Base-by-base conservation (phyloP, 805 yeast species). In the Lipomyces sp. region DNA sequence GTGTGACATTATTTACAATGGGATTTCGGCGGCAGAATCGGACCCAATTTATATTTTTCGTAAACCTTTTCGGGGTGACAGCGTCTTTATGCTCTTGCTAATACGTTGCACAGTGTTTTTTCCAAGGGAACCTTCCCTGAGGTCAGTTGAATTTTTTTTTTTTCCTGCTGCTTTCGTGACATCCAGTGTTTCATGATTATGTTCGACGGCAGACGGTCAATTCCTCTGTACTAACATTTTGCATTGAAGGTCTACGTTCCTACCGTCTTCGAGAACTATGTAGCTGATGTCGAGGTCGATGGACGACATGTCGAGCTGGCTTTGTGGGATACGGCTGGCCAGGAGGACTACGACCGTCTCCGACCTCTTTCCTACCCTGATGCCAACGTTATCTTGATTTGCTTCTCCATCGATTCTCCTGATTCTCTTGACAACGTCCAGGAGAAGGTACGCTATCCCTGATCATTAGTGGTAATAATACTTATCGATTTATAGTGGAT, bases 251-350 rank as follows among this genome's bases (percentile, higher is more conserved):
- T 91, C 70, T 92, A 92, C 77, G 97, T 92, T 59, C 97, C 97
- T 76, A 92, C 97, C 32, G 98, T 94, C 69, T 94, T 94, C 76
- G 98, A 94, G 79, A 95, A 93, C 83, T 95, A 94, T 80, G 98
- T 94, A 74, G 96, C 98, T 57, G 97, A 92, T 78, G 98, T 94
- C 65, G 97, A 87, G 76, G 89, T 89, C 65, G 94, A 90, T 75
- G 96, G 96, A 60, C 90, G 94, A 80, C 86, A 90, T 77, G 98
- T 94, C 66, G 97, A 93, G 78, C 83, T 92, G 79, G 97, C 97
- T 6, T 83, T 92, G 73, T 92, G 97, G 97, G 97, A 92, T 92
- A 92, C 97, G 73, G 97, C 98, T 64, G 98, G 98, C 72, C 98
- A 92, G 85, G 98, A 92, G 83, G 98, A 93, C 82, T 92, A 92